phyloP scores from a whole-genome alignment of 129 eudicot species.

The Pulicaria dysenterica region DNA sequence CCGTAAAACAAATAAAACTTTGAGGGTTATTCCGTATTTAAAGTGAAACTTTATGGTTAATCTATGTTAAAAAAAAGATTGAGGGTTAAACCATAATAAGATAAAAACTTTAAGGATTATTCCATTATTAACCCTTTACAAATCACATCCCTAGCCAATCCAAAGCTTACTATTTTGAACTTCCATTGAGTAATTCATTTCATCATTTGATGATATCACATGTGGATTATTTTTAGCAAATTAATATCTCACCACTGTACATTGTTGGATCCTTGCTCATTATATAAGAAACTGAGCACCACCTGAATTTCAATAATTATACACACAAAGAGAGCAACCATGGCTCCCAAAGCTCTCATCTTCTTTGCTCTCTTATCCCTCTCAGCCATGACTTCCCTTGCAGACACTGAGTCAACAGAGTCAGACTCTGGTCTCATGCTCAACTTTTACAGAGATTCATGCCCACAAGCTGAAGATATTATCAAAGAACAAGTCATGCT shows the following conservation, averaged over 20 bases:
- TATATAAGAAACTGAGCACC: constrained; percentile 36
- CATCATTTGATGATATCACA: neutral
- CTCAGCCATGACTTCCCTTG: constrained; percentile 42
- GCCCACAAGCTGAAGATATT: constrained; percentile 98
- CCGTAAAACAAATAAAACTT: too few relatives aligned
- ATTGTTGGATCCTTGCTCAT: constrained; percentile 23
- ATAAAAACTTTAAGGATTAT: too few relatives aligned
- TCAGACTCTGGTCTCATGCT: constrained; percentile 58
- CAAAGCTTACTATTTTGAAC: too few relatives aligned
- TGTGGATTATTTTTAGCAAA: constrained; percentile 17
- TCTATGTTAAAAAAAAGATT: too few relatives aligned
- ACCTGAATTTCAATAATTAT: constrained; percentile 1
- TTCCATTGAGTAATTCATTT: neutral
- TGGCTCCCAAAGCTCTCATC: constrained; percentile 58
- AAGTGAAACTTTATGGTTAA: too few relatives aligned
- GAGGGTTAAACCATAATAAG: too few relatives aligned
- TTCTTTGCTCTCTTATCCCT: constrained; percentile 53
- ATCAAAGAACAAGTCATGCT: constrained; percentile 93
- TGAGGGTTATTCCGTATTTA: too few relatives aligned
- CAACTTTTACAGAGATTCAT: constrained; percentile 88
- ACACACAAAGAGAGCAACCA: constrained; percentile 31
- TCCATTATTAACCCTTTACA: too few relatives aligned
- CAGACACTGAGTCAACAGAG: constrained; percentile 42
- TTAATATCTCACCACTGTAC: neutral
- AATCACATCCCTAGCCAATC: too few relatives aligned